Evolutionary conservation across 1,284 basidiomycete genomes (phyloP).

Genomic region (Ganoderma resinaceum): DNA sequence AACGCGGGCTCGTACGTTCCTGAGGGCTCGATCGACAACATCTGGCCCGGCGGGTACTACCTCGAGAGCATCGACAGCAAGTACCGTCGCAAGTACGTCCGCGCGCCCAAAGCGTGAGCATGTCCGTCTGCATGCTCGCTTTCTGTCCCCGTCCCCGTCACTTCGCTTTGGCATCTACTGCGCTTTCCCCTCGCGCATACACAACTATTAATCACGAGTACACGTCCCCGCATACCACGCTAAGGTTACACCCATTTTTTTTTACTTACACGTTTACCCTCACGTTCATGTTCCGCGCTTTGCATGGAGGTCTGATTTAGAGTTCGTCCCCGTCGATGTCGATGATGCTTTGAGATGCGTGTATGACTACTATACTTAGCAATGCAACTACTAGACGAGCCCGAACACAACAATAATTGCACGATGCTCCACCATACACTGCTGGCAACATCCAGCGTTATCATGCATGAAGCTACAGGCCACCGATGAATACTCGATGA

Average conservation of each 20-base stretch:
- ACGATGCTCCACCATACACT: too few relatives aligned
- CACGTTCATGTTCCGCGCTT: not conserved
- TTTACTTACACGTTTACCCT: not conserved
- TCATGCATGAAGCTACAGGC: too few relatives aligned
- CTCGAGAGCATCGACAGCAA: constrained; percentile 92
- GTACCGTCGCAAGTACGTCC: constrained; percentile 88
- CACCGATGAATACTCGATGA: too few relatives aligned
- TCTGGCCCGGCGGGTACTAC: constrained; percentile 96
- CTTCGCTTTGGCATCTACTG: not conserved
- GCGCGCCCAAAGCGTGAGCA: constrained; percentile 38
- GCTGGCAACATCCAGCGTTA: too few relatives aligned
- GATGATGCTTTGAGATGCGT: constrained; percentile 1
- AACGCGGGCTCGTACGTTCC: constrained; percentile 90
- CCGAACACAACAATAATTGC: not conserved
- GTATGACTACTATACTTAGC: constrained; percentile 4
- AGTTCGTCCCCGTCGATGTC: not conserved
- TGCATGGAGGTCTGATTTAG: constrained; percentile 1
- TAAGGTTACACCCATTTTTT: not conserved
- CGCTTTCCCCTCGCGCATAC: not conserved
- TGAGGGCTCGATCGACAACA: constrained; percentile 86
- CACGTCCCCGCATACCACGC: not conserved
- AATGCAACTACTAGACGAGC: constrained; percentile 6
- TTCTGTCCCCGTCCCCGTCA: not conserved
- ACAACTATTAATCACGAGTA: not conserved
- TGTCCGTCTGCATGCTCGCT: too few relatives aligned